Percentiles rank a stretch among this genome's conserved stretches.
Conservation (phyloP, 257 asterid genomes). For the Solanum pennellii region DNA sequence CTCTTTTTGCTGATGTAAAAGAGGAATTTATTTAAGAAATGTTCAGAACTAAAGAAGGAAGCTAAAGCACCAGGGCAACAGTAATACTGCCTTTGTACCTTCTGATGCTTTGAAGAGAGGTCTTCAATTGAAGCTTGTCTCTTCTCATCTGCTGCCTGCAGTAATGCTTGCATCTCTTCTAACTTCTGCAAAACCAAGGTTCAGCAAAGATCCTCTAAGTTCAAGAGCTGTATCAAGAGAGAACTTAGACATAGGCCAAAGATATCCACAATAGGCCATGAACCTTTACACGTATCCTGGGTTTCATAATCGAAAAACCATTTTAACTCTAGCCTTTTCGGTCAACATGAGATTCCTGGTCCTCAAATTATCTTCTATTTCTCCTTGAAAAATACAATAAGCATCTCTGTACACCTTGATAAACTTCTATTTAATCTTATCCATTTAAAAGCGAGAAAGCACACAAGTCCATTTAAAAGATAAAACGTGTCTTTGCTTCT, state of each 20-base stretch:
- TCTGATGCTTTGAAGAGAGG: slow-evolving; percentile 72
- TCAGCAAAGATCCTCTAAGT: not conserved
- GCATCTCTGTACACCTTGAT: not conserved
- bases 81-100: slow-evolving; percentile 34
- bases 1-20: slow-evolving; percentile 61
- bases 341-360: not conserved
- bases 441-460: not conserved
- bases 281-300: not conserved
- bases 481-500: not conserved
- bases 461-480: not conserved
- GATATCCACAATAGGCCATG: not conserved
- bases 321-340: not conserved
- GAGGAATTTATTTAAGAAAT: not conserved
- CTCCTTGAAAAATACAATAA: not conserved
- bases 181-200: slow-evolving; percentile 39
- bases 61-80: not conserved
- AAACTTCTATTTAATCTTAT: not conserved
- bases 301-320: not conserved
- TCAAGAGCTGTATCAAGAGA: not conserved
- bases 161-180: slow-evolving; percentile 50
- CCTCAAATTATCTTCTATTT: not conserved
- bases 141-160: slow-evolving; percentile 85
- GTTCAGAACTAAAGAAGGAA: slow-evolving; percentile 3
- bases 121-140: slow-evolving; percentile 59
- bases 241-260: not conserved